These are phyloP conservation scores for Castanea crenata DNA, from an alignment of 306 rosid species.

Conservation along the genomic window DNA sequence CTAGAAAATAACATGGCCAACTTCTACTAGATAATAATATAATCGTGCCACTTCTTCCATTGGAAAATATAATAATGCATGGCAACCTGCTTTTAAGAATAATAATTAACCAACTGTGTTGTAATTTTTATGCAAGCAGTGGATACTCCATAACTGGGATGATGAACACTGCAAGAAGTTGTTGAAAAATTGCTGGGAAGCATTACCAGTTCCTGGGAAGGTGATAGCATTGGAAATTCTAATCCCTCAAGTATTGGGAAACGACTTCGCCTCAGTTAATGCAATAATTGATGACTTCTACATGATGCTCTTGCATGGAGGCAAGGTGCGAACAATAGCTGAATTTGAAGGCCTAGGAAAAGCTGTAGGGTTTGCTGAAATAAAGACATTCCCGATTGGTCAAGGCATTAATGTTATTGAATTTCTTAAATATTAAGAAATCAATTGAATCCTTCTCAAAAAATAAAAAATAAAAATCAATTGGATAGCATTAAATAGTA, in stretches of 20 bases:
- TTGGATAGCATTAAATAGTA: no score
- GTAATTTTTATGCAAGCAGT: background rate
- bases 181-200: constrained; percentile 6
- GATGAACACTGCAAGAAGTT: constrained; percentile 1
- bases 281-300: background rate
- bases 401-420: background rate
- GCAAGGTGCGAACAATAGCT: background rate
- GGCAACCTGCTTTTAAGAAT: no score
- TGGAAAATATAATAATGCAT: no score
- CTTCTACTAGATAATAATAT: no score
- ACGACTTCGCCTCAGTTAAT: background rate
- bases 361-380: background rate
- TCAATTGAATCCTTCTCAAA: no score
- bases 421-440: background rate
- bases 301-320: background rate
- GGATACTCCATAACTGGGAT: constrained; percentile 12
- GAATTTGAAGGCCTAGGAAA: background rate
- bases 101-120: no score
- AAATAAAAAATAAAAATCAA: no score
- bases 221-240: background rate
- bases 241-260: background rate
- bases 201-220: constrained; percentile 6
- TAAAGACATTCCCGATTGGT: background rate
- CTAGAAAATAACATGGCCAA: no score
- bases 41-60: no score